Base-by-base conservation (phyloP, 1,284 basidiomycete species). In the Boletus mariae region DNA sequence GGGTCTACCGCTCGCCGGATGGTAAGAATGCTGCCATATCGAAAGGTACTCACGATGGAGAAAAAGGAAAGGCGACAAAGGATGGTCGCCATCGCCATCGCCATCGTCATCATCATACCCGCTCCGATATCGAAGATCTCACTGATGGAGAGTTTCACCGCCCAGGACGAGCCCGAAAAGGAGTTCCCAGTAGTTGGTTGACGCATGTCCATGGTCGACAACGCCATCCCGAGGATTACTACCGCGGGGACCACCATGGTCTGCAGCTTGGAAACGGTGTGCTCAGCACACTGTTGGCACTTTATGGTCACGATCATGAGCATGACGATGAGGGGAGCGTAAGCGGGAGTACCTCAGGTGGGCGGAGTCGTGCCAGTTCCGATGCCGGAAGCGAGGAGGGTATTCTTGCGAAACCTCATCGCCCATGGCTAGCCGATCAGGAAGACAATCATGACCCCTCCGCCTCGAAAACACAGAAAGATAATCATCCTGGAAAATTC, bases 231-330 rank as follows among this genome's bases (percentile, higher is more conserved):
- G 65, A 62, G 12, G 61, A 63, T 7, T 47, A 50, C 25, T 47
- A 34, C 54, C 44, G 56, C 23, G 11, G n/a, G 31, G 42, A 49
- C 20, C 15, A 34, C 13, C 50, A 57, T 54, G 20, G 55, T 17
- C 60, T 58, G 17, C 62, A 59, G 10, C 55, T 61, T 15, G 74
- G 76, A 0, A 71, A 70, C 6, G 80, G 82, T 29, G 72, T 84
- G 3, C 72, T 84, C 11, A 78, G 79, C 11, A 70, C 82, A 6
- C 63, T 85, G 40, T 64, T 85, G 29, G 71, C 78, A 11, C 70
- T 84, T 20, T 84, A 84, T 59, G 74, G 78, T 40, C 70, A 73
- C 10, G 63, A 69, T 9, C 62, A 65, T 12, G 61, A 63, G 0
- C 60, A 78, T 53, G 72, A 73, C 17, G 58, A 63, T 2, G 63